Conservation (phyloP, 1,284 basidiomycete genomes). For the Marasmius oreades region DNA sequence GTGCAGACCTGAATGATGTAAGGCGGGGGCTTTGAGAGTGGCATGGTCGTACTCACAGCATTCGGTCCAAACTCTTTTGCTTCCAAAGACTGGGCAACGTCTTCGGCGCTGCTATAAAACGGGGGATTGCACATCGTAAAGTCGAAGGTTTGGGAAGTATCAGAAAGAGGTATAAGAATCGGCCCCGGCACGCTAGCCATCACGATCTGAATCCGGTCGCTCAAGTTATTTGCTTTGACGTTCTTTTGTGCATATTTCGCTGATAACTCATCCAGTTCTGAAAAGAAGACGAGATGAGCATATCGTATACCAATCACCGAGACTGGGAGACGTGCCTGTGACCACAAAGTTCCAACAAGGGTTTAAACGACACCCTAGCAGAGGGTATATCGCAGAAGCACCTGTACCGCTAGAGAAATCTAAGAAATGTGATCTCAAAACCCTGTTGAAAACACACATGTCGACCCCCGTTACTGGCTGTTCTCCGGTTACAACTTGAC, state of each 20-base stretch:
- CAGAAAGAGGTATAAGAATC: constrained; percentile 48
- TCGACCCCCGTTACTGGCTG: constrained; percentile 35
- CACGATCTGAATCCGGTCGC: constrained; percentile 46
- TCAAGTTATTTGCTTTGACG: constrained; percentile 51
- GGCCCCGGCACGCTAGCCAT: constrained; percentile 33
- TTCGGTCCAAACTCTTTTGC: constrained; percentile 62
- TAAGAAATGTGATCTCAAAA: neutral
- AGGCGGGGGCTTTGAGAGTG: neutral
- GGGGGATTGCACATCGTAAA: constrained; percentile 97
- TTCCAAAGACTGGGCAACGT: constrained; percentile 58
- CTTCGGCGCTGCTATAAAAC: constrained; percentile 76
- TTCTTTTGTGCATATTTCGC: constrained; percentile 50
- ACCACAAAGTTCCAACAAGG: constrained; percentile 59
- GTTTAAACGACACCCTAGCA: constrained; percentile 64
- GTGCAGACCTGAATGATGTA: constrained; percentile 65
- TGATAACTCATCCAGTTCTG: constrained; percentile 71
- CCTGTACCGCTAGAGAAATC: constrained; percentile 76
- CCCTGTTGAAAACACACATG: constrained; percentile 29
- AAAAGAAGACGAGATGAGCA: neutral
- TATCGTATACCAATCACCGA: neutral
- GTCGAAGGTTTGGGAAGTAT: constrained; percentile 35
- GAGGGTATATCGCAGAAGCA: constrained; percentile 85
- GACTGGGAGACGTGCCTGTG: constrained; percentile 52
- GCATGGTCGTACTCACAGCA: constrained; percentile 45
- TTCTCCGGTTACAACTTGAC: constrained; percentile 9